Evolutionary conservation across 208 protist genomes (phyloP).

Genomic region (Trypanosoma scelopori): DNA sequence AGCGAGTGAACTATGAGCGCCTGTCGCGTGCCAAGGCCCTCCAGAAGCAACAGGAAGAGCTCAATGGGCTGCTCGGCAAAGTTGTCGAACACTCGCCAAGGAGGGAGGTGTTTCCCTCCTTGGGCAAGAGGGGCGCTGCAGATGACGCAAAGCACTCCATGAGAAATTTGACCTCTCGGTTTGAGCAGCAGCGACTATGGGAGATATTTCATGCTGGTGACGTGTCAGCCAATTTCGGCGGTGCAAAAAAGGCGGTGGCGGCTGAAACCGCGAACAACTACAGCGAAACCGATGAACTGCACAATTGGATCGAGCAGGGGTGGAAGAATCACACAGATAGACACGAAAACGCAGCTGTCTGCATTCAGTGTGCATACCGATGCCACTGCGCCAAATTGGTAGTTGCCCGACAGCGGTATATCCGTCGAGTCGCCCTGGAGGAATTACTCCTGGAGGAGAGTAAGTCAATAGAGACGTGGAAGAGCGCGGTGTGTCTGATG

Average conservation of each 20-base stretch:
- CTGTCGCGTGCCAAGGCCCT: constrained; percentile 21
- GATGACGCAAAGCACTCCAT: not conserved
- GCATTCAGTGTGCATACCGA: constrained; percentile 79
- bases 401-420: constrained; percentile 39
- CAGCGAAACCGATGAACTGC: constrained; percentile 36
- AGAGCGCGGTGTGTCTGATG: constrained; percentile 36
- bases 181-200: constrained; percentile 38
- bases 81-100: not conserved
- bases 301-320: constrained; percentile 60
- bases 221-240: not conserved
- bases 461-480: constrained; percentile 42
- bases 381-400: constrained; percentile 44
- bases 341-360: constrained; percentile 81
- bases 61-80: constrained; percentile 18
- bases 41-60: constrained; percentile 32
- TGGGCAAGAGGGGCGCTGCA: no score
- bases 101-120: no score
- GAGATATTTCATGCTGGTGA: constrained; percentile 32
- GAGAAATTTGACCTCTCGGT: constrained; percentile 5
- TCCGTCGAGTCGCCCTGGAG: constrained; percentile 37
- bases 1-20: constrained; percentile 31
- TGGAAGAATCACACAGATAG: constrained; percentile 75
- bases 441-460: constrained; percentile 46
- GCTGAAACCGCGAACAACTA: constrained; percentile 47
- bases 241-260: not conserved